These are phyloP conservation scores for Penicillium decumbens DNA, from an alignment of 2,329 filamentous ascomycete genomes.

Conservation along the genomic window DNA sequence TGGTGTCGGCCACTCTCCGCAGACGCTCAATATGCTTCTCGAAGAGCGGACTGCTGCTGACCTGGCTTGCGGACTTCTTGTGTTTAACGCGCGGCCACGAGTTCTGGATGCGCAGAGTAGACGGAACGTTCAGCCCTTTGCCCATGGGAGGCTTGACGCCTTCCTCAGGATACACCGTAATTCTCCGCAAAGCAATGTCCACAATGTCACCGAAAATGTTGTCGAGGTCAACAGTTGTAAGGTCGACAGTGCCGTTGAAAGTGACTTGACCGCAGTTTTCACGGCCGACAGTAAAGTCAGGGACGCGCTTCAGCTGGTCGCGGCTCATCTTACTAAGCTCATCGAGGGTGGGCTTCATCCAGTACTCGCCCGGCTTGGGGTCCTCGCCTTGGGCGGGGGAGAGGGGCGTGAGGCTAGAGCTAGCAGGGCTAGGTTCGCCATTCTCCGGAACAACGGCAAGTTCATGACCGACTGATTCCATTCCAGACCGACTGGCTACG, in stretches of 20 bases:
- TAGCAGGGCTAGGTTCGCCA: slow-evolving; percentile 36
- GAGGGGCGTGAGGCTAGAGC: slow-evolving; percentile 29
- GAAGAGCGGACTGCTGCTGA: slow-evolving; percentile 62
- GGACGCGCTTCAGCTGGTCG: slow-evolving; percentile 69
- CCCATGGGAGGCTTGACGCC: slow-evolving; percentile 77
- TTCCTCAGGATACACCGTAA: slow-evolving; percentile 77
- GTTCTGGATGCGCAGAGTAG: slow-evolving; percentile 81
- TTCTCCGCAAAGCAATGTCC: slow-evolving; percentile 67
- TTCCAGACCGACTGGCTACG: slow-evolving; percentile 50
- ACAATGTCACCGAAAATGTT: slow-evolving; percentile 75
- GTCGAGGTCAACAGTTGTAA: slow-evolving; percentile 73
- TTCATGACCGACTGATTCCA: slow-evolving; percentile 68
- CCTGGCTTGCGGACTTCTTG: slow-evolving; percentile 52
- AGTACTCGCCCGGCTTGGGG: slow-evolving; percentile 70
- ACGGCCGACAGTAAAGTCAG: slow-evolving; percentile 75
- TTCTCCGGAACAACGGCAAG: slow-evolving; percentile 71
- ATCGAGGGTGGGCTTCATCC: slow-evolving; percentile 71
- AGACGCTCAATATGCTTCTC: slow-evolving; percentile 78
- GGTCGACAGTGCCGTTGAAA: slow-evolving; percentile 77
- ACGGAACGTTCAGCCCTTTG: slow-evolving; percentile 86
- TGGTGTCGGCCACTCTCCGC: slow-evolving; percentile 71
- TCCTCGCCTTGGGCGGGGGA: slow-evolving; percentile 37
- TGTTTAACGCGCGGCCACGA: slow-evolving; percentile 77
- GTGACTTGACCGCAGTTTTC: slow-evolving; percentile 73
- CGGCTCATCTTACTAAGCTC: slow-evolving; percentile 76